These are phyloP conservation scores for Phytophthora foliorum DNA, from an alignment of 352 stramenopile species.

Conservation along the genomic window DNA sequence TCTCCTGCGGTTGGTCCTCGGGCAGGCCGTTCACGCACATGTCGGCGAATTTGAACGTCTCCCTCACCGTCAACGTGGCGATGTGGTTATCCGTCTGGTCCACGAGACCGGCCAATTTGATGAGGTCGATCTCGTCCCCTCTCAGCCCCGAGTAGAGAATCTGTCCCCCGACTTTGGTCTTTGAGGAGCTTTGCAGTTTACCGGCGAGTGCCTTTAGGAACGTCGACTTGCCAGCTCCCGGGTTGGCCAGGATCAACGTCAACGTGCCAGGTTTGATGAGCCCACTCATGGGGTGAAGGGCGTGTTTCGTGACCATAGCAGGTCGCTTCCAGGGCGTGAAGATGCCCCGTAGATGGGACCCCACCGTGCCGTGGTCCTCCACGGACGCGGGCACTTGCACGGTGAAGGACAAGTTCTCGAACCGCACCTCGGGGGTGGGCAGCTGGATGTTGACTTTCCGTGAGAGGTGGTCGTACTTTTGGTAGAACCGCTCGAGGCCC, in stretches of 20 bases:
- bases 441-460: constrained; percentile 67
- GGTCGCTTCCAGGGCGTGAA: constrained; percentile 57
- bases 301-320: constrained; percentile 47
- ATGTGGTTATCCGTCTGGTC: constrained; percentile 88
- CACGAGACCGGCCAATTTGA: constrained; percentile 64
- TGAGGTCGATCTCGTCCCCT: constrained; percentile 50
- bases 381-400: constrained; percentile 53
- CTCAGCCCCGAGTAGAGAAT: constrained; percentile 50
- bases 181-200: constrained; percentile 50
- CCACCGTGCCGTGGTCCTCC: constrained; percentile 57
- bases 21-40: constrained; percentile 75
- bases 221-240: constrained; percentile 69
- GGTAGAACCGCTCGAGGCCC: constrained; percentile 77
- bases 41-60: constrained; percentile 96
- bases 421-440: constrained; percentile 72
- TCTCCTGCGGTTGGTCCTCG: constrained; percentile 67
- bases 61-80: constrained; percentile 91
- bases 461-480: constrained; percentile 77
- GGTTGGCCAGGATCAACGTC: constrained; percentile 70
- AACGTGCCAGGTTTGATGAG: constrained; percentile 64
- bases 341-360: constrained; percentile 55
- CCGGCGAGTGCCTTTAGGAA: constrained; percentile 69
- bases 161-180: constrained; percentile 34
- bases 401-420: constrained; percentile 73
- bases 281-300: constrained; percentile 71